Evolutionary conservation across 2,329 filamentous ascomycete species (phyloP), one percentile per base, ranked within the genome.

Genomic region (Beauveria medogensis): DNA sequence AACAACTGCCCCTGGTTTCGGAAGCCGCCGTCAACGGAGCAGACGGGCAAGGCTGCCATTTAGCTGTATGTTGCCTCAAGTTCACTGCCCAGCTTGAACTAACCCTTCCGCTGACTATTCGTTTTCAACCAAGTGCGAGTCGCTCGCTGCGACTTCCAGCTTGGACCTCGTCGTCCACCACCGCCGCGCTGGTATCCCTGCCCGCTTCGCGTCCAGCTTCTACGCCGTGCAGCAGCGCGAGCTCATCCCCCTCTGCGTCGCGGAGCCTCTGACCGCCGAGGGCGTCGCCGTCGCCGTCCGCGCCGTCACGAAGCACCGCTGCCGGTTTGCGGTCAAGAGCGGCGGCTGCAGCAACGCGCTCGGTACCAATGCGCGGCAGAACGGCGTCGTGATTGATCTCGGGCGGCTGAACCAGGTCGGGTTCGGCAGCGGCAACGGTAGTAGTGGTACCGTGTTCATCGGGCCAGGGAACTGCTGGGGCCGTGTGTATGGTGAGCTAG

Each of bases 211-310:
- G 7, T 26, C 30, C 5, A n/a, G 54, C 41, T 51, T 41, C 37
- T 48, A 50, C 34, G 55, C 55, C 5, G 16, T 40, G n/a, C 55
- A 58, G 55, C 55, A 58, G 55, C 55, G 34, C 5, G 46, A 58
- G 20, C 18, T 50, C 7, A n/a, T 9, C 2, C 55, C 55, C 1
- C 44, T 50, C 5, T 58, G 55, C 55, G 55, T 58, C 30, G 44
- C 40, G 18, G 41, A 50, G 46, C 55, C 55, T 1, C 28, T 4
- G 20, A 50, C 55, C 2, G 28, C 46, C 12, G n/a, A 37, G 34
- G 55, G 44, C 20, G 55, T 43, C 9, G 37, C 55, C 6, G 1
- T 28, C 1, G 3, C 26, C 18, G 46, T 58, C 8, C 3, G 10
- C 3, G 30, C 55, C 22, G 55, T 43, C 14, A 51, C 26, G 20